Evolutionary conservation across 805 yeast genomes (phyloP).

Genomic region (Suhomyces sp.): DNA sequence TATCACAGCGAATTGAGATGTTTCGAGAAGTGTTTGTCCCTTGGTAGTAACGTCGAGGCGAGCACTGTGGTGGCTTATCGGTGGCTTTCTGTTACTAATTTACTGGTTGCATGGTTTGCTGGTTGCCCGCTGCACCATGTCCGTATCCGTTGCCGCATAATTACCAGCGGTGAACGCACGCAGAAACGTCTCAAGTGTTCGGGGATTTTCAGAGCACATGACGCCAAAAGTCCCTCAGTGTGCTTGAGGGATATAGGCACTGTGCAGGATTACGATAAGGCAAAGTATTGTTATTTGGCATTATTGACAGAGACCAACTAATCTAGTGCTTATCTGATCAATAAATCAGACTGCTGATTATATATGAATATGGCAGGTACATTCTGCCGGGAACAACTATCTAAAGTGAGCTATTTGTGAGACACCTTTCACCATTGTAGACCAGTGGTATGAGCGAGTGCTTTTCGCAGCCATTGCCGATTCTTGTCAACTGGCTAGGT

Average conservation of each 20-base stretch:
- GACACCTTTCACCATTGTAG: background rate
- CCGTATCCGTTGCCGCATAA: background rate
- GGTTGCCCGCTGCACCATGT: background rate
- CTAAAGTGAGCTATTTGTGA: no score
- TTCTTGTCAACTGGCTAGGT: no score
- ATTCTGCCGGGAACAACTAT: no score
- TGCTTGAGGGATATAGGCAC: no score
- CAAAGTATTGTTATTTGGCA: no score
- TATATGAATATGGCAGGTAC: no score
- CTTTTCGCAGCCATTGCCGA: no score
- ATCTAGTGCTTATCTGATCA: no score
- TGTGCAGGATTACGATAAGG: background rate
- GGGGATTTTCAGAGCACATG: background rate
- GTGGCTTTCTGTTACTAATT: background rate
- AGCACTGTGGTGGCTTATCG: background rate
- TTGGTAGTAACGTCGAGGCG: background rate
- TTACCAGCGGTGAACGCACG: background rate
- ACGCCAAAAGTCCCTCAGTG: background rate
- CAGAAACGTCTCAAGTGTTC: background rate
- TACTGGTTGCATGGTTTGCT: background rate
- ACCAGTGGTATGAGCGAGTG: no score
- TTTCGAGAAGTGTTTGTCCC: background rate
- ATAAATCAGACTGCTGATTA: no score
- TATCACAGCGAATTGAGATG: background rate
- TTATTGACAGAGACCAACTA: no score